These are phyloP conservation scores for Paulownia fortunei DNA, from an alignment of 257 asterid species.

Conservation along the genomic window DNA sequence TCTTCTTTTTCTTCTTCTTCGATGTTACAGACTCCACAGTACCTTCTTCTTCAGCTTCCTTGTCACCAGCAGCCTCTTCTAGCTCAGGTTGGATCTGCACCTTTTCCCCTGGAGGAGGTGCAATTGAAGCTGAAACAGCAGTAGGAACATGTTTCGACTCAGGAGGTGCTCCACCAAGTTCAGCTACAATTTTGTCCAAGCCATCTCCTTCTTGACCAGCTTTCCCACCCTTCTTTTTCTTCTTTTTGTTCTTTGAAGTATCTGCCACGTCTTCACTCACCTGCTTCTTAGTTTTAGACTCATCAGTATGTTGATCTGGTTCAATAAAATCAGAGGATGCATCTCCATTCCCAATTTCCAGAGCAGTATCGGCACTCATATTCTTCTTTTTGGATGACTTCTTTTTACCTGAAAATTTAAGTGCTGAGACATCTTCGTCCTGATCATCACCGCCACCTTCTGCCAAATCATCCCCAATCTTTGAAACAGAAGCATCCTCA, in stretches of 20 bases:
- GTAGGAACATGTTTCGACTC: slow-evolving; percentile 43
- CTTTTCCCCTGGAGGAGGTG: slow-evolving; percentile 48
- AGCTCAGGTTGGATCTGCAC: slow-evolving; percentile 52
- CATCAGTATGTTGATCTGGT: slow-evolving; percentile 38
- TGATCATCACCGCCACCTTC: slow-evolving; percentile 50
- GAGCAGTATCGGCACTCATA: slow-evolving; percentile 39
- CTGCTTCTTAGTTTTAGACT: slow-evolving; percentile 41
- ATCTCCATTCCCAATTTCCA: slow-evolving; percentile 43
- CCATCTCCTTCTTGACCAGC: slow-evolving; percentile 79
- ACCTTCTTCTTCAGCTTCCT: slow-evolving; percentile 72
- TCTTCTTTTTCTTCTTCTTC: slow-evolving; percentile 90
- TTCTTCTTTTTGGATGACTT: slow-evolving; percentile 82
- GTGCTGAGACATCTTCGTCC: slow-evolving; percentile 52
- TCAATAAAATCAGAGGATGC: slow-evolving; percentile 41
- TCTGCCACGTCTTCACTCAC: slow-evolving; percentile 49
- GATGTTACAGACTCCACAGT: slow-evolving; percentile 65
- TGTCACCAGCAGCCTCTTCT: slow-evolving; percentile 61
- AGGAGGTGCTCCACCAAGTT: slow-evolving; percentile 70
- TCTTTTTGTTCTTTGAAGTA: slow-evolving; percentile 78
- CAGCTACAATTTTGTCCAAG: slow-evolving; percentile 82
- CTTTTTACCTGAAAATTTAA: slow-evolving; percentile 81
- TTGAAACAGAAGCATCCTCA: slow-evolving; percentile 46
- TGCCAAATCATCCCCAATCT: slow-evolving; percentile 40
- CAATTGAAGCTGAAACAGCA: slow-evolving; percentile 36
- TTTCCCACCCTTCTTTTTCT: slow-evolving; percentile 82